Evolutionary conservation across 2,329 filamentous ascomycete species (phyloP).

Genomic region (Claviceps digitariae): DNA sequence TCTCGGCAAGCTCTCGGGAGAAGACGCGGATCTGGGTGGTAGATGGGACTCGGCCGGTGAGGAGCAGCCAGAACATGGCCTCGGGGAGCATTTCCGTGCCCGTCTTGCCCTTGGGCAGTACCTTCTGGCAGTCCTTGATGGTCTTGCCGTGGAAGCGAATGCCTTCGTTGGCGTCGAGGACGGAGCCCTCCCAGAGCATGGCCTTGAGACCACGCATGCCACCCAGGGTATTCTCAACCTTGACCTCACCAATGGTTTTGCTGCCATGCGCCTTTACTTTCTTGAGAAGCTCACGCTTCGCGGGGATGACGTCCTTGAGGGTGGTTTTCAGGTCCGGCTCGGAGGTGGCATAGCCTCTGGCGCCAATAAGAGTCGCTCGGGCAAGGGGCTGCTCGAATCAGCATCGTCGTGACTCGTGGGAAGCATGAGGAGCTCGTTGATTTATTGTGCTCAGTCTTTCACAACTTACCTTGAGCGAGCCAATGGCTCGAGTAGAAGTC

Average conservation of each 20-base stretch:
- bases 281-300: slow-evolving; percentile 85
- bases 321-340: slow-evolving; percentile 86
- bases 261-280: slow-evolving; percentile 77
- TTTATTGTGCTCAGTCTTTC: slow-evolving; percentile 8
- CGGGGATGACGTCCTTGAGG: slow-evolving; percentile 72
- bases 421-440: neutral
- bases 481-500: slow-evolving; percentile 47
- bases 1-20: slow-evolving; percentile 75
- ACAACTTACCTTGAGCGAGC: slow-evolving; percentile 45
- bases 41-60: slow-evolving; percentile 84
- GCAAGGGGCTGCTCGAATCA: slow-evolving; percentile 7
- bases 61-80: slow-evolving; percentile 97
- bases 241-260: slow-evolving; percentile 82
- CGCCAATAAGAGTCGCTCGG: slow-evolving; percentile 17
- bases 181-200: slow-evolving; percentile 98
- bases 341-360: slow-evolving; percentile 55
- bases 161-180: slow-evolving; percentile 90
- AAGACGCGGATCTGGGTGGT: slow-evolving; percentile 68
- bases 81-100: slow-evolving; percentile 97
- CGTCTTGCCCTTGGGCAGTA: slow-evolving; percentile 81
- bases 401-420: neutral
- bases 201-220: slow-evolving; percentile 96
- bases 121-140: slow-evolving; percentile 93
- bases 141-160: slow-evolving; percentile 97
- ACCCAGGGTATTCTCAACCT: slow-evolving; percentile 84